Base-by-base conservation (phyloP, 1,284 basidiomycete species). In the Testicularia cyperi region DNA sequence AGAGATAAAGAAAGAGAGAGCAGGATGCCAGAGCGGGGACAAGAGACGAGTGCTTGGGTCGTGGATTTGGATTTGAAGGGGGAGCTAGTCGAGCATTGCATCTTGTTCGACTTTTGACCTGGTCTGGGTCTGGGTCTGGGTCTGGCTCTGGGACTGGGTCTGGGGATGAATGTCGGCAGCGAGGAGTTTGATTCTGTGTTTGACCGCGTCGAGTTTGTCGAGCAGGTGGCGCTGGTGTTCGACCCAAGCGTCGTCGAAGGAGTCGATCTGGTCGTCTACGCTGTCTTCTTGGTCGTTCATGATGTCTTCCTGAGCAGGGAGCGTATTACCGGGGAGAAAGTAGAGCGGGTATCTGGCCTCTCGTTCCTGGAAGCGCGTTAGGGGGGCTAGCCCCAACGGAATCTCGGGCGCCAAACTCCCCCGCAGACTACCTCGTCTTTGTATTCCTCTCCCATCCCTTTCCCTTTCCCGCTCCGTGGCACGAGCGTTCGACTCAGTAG, bases 221-320 rank as follows among this genome's bases (percentile, higher is more conserved):
- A 47, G 2, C 6, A 62, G 21, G 8, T 14, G 3, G 0, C 2
- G 1, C 0, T 40, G 23, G 4, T 14, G 20, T 3, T 20, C 34
- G 2, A 41, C 40, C 44, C 47, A 56, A 6, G 2, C 21, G 19
- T 60, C 56, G 28, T 61, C 52, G 10, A 38, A 39, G 0, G 12
- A 5, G 32, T 53, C 62, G 26, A 60, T 58, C 23, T 38, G 13
- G 8, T 60, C 62, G n/a, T 61, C 62, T 3, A 56, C 56, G 0
- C 26, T n/a, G 18, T 65, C 62, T 32, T 61, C 56, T 39, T 65
- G 49, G 1, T 34, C 26, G 28, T 65, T 58, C 24, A 60, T 23
- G 16, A 14, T 4, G 13, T 65, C 62, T 28, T 65, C 62, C 23
- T 65, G 60, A 10, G 44, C 38, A 1, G 48, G 53, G 2, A 53